A percentile compares a stretch with the other conserved stretches of the same genome.
phyloP scores from a whole-genome alignment of 2,329 filamentous ascomycete species.

The Cyanodermella asteris region DNA sequence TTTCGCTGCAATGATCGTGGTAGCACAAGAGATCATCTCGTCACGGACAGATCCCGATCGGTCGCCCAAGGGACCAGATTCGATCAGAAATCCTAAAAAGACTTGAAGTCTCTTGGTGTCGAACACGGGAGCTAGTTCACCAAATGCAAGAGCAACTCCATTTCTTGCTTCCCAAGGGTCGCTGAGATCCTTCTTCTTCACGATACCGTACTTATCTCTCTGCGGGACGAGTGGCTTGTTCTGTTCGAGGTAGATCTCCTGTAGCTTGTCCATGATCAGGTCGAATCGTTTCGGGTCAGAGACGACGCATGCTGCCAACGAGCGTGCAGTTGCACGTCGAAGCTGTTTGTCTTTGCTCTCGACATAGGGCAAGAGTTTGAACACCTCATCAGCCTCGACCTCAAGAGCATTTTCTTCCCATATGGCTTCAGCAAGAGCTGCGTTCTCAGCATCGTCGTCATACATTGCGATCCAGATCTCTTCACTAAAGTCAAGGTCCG shows the following conservation, averaged over 20 bases:
- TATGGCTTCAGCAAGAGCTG: conserved; percentile 61
- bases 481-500: conserved; percentile 63
- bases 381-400: conserved; percentile 41
- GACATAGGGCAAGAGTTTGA: conserved; percentile 54
- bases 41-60: conserved; percentile 52
- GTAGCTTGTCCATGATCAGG: conserved; percentile 40
- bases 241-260: conserved; percentile 52
- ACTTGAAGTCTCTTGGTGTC: conserved; percentile 46
- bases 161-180: conserved; percentile 86
- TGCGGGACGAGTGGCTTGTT: conserved; percentile 66
- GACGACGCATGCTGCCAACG: conserved; percentile 53
- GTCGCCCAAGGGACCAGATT: conserved; percentile 71
- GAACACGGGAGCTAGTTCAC: conserved; percentile 53
- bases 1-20: conserved; percentile 55
- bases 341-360: conserved; percentile 62
- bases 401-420: conserved; percentile 85
- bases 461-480: conserved; percentile 89
- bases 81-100: conserved; percentile 70
- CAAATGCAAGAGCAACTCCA: conserved; percentile 72
- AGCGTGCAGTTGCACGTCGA: conserved; percentile 59
- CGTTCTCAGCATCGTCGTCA: conserved; percentile 75
- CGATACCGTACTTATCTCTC: conserved; percentile 86
- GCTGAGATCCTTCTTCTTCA: conserved; percentile 62
- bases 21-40: conserved; percentile 84
- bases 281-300: conserved; percentile 37